phyloP scores from a whole-genome alignment of 805 yeast genomes.

The Saturnispora ahearnii region DNA sequence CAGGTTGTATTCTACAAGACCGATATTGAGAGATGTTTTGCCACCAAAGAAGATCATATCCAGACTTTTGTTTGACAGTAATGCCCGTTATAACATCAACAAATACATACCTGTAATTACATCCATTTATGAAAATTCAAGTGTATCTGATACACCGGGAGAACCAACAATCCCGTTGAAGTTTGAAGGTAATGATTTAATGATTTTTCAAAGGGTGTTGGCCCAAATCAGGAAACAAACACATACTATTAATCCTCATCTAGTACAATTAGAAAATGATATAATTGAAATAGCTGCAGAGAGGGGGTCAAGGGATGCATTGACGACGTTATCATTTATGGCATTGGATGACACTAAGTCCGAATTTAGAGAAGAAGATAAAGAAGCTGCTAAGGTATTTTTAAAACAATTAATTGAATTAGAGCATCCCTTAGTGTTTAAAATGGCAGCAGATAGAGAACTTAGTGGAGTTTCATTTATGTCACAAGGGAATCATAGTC shows the following conservation, averaged over 20 bases:
- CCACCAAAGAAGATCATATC: conserved; percentile 54
- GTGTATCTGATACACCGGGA: conserved; percentile 18
- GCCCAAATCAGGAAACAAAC: conserved; percentile 53
- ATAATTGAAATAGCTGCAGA: conserved; percentile 80
- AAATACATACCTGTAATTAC: conserved; percentile 48
- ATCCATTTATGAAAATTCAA: conserved; percentile 35
- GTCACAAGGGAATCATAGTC: neutral
- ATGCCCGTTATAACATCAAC: conserved; percentile 44
- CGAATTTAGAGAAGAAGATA: conserved; percentile 43
- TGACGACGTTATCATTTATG: conserved; percentile 62
- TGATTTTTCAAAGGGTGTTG: conserved; percentile 59
- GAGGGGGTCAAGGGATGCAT: conserved; percentile 72
- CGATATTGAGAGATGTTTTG: conserved; percentile 37
- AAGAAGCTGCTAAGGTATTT: conserved; percentile 50
- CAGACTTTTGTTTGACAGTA: conserved; percentile 56
- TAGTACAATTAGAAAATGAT: conserved; percentile 57
- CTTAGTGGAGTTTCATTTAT: conserved; percentile 19
- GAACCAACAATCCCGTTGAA: conserved; percentile 19
- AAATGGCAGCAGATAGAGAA: conserved; percentile 72
- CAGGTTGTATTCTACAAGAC: conserved; percentile 17
- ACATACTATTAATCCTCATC: conserved; percentile 46
- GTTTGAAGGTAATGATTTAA: conserved; percentile 47
- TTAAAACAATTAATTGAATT: conserved; percentile 46
- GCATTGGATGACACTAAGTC: conserved; percentile 33
- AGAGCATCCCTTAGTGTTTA: conserved; percentile 66